Evolutionary conservation across 805 yeast species (phyloP).

Genomic region (Kluyveromyces starmeri): DNA sequence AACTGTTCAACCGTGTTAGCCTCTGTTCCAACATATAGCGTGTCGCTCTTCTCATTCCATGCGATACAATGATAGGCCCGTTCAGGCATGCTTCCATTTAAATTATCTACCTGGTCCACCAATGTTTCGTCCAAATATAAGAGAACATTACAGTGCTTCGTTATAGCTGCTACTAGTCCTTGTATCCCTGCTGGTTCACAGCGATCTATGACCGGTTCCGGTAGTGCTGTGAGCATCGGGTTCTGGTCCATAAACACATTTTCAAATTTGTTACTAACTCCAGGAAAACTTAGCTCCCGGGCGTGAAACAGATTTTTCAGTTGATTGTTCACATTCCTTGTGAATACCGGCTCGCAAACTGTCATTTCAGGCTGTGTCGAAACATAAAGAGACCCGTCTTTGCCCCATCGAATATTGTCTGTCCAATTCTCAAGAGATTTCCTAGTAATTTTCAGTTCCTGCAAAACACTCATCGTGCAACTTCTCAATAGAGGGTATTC

Average conservation of each 20-base stretch:
- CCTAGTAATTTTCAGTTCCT: conserved; percentile 21
- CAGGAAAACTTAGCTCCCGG: conserved; percentile 15
- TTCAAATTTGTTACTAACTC: conserved; percentile 22
- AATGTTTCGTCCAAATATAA: conserved; percentile 12
- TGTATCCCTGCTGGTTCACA: conserved; percentile 17
- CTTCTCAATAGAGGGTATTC: too few relatives aligned
- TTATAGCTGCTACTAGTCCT: conserved; percentile 19
- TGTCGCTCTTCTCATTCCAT: conserved; percentile 20
- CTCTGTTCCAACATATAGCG: conserved; percentile 22
- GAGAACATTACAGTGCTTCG: conserved; percentile 23
- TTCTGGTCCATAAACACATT: conserved; percentile 17
- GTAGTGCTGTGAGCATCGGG: conserved; percentile 23
- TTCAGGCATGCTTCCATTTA: conserved; percentile 4
- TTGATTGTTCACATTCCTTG: conserved; percentile 11
- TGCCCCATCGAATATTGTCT: conserved; percentile 21
- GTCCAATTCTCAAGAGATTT: conserved; percentile 24
- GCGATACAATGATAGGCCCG: conserved; percentile 23
- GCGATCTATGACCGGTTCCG: conserved; percentile 16
- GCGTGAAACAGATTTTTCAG: conserved; percentile 22
- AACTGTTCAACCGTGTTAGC: conserved; percentile 16
- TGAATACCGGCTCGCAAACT: conserved; percentile 21
- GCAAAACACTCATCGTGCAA: conserved; percentile 22
- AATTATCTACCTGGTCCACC: conserved; percentile 18
- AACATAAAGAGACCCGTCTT: conserved; percentile 24
- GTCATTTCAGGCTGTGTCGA: conserved; percentile 23